Conservation (phyloP, 176 grass and related monocot genomes). For the Tillandsia leiboldiana region DNA sequence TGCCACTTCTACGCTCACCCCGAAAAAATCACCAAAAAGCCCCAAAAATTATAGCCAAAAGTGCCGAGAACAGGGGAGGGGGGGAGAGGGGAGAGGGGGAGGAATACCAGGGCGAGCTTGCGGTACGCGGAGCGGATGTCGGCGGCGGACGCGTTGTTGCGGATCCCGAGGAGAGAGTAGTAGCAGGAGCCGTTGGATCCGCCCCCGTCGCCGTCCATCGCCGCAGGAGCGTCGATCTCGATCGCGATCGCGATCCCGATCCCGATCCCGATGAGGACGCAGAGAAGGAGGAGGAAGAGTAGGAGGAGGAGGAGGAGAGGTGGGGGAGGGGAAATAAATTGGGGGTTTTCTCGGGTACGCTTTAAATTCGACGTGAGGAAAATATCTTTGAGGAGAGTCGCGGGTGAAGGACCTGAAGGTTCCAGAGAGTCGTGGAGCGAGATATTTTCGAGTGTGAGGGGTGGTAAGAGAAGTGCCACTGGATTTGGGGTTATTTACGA, state of each 20-base stretch:
- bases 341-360: neutral
- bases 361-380: neutral
- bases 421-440: conserved; percentile 50
- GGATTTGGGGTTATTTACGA: conserved; percentile 22
- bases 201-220: conserved; percentile 50
- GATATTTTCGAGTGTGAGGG: conserved; percentile 46
- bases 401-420: conserved; percentile 90
- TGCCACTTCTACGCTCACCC: conserved; percentile 69
- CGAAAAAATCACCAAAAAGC: conserved; percentile 15
- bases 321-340: neutral
- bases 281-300: neutral
- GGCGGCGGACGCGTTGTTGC: conserved; percentile 58
- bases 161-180: conserved; percentile 68
- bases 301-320: conserved; percentile 18
- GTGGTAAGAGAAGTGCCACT: conserved; percentile 8
- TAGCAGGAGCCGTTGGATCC: conserved; percentile 83
- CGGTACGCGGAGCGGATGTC: conserved; percentile 84
- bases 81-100: neutral
- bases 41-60: neutral
- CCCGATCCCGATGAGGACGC: neutral
- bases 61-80: neutral
- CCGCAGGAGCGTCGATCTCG: neutral
- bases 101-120: conserved; percentile 67
- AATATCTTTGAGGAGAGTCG: conserved; percentile 4
- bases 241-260: neutral